Conservation (phyloP, 768 basidiomycete genomes). For the Tricholoma hemisulphureum region DNA sequence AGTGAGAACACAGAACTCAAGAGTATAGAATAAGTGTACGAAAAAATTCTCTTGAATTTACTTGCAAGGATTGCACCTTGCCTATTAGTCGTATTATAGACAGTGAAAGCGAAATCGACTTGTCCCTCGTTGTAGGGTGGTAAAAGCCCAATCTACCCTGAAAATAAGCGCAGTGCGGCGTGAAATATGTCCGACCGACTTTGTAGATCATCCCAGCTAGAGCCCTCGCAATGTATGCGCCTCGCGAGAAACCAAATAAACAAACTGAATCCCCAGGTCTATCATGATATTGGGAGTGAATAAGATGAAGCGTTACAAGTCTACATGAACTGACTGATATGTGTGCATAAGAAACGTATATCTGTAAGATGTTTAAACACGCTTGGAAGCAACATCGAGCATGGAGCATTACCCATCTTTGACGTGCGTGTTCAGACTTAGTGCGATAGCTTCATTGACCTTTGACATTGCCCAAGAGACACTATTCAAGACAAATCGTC, state of each 20-base stretch:
- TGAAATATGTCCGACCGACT: neutral
- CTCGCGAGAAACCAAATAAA: neutral
- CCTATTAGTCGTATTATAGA: constrained; percentile 43
- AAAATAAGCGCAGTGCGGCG: no score
- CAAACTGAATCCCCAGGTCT: neutral
- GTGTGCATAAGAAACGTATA: no score
- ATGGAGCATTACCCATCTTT: no score
- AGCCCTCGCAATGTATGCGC: neutral
- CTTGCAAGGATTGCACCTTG: constrained; percentile 57
- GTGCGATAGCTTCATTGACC: no score
- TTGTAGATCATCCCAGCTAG: neutral
- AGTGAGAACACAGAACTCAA: no score
- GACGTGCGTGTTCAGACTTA: no score
- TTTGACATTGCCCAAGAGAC: neutral
- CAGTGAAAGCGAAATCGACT: neutral
- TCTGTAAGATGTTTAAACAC: no score
- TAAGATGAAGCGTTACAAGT: no score
- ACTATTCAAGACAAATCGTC: neutral
- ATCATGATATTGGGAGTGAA: no score
- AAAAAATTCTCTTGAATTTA: constrained; percentile 46
- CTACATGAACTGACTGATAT: no score
- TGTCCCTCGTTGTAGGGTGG: constrained; percentile 31
- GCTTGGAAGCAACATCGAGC: neutral
- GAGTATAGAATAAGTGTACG: constrained; percentile 53
- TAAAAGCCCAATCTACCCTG: neutral